Evolutionary conservation across 129 eudicot genomes (phyloP).

Genomic region (Centrapalus pauciflorus): DNA sequence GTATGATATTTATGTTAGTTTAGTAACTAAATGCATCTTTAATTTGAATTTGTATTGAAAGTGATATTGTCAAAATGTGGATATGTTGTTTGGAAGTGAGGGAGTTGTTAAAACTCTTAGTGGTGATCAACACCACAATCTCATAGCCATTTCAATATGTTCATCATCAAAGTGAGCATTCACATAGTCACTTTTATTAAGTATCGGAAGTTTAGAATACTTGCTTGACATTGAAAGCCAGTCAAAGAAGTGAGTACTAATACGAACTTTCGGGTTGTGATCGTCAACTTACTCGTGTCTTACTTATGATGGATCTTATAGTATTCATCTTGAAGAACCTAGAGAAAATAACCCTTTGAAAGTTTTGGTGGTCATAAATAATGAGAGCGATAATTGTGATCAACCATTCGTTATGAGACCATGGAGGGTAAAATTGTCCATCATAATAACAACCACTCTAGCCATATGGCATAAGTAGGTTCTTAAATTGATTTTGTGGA

Average conservation of each 20-base stretch:
- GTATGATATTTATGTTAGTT: not conserved
- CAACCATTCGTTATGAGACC: not conserved
- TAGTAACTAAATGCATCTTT: not conserved
- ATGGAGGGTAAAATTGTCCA: too few species aligned
- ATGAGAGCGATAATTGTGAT: not conserved
- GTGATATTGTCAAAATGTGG: not conserved
- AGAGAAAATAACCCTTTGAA: not conserved
- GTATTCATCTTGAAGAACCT: not conserved
- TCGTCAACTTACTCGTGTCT: too few species aligned
- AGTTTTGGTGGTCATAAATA: not conserved
- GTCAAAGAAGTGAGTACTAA: not conserved
- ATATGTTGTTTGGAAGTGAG: not conserved
- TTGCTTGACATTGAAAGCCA: not conserved
- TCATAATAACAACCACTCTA: too few species aligned
- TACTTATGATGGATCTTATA: not conserved
- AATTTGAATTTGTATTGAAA: not conserved
- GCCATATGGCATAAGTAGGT: too few species aligned
- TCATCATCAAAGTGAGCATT: not conserved
- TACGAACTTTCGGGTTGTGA: not conserved
- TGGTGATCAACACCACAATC: not conserved
- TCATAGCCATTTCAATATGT: not conserved
- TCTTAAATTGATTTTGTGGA: too few species aligned
- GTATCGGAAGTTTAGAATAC: too few species aligned
- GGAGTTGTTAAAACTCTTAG: not conserved
- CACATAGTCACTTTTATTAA: not conserved